Percentiles rank a stretch among this genome's conserved stretches.
Conservation (phyloP, 306 rosid species). For the Bauhinia variegata region DNA sequence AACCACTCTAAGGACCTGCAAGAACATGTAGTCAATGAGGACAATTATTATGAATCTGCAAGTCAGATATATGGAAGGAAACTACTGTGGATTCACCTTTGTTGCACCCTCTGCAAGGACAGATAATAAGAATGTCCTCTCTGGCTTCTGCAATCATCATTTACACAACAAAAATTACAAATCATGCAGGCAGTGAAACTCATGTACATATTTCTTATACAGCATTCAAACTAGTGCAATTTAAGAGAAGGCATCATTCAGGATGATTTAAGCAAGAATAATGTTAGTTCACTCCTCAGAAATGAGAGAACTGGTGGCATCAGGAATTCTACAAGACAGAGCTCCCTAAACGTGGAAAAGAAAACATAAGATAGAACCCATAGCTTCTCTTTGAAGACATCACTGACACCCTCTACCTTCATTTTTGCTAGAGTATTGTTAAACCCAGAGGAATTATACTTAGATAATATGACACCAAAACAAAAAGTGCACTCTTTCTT, state of each 20-base stretch:
- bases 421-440: too few species aligned
- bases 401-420: too few species aligned
- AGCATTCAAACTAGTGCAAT: not conserved
- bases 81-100: constrained; percentile 60
- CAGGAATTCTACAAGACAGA: too few species aligned
- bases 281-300: not conserved
- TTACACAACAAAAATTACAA: constrained; percentile 35
- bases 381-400: too few species aligned
- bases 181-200: not conserved
- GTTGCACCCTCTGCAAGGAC: constrained; percentile 96
- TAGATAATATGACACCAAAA: too few species aligned
- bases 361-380: too few species aligned
- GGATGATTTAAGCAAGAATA: not conserved
- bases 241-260: not conserved
- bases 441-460: too few species aligned
- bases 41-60: not conserved
- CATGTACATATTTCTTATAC: constrained; percentile 1
- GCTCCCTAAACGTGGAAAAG: too few species aligned
- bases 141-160: constrained; percentile 70
- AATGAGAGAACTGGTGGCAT: too few species aligned
- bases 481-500: too few species aligned
- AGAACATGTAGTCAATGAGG: constrained; percentile 20
- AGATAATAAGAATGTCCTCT: constrained; percentile 75
- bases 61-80: constrained; percentile 23
- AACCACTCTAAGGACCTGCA: constrained; percentile 78